These are phyloP conservation scores for Daedaleopsis sinensis DNA, from an alignment of 768 basidiomycete species.

Conservation along the genomic window DNA sequence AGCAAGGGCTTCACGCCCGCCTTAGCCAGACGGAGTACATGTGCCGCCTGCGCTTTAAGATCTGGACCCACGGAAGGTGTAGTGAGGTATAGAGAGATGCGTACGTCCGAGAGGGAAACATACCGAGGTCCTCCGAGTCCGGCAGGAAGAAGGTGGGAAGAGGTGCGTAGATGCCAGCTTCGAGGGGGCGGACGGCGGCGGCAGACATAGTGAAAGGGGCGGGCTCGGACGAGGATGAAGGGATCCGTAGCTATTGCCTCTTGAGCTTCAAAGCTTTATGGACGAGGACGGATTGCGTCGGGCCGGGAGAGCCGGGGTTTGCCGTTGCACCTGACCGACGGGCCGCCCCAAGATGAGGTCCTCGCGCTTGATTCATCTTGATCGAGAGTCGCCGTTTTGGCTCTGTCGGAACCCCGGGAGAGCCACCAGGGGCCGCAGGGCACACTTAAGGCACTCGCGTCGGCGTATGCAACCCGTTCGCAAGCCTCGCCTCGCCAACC, in stretches of 20 bases:
- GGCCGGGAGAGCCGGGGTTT: constrained; percentile 15
- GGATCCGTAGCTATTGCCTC: constrained; percentile 13
- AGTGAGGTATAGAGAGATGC: not conserved
- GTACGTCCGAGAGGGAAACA: constrained; percentile 27
- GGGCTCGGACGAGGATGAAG: constrained; percentile 12
- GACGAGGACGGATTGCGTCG: constrained; percentile 4
- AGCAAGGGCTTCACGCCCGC: constrained; percentile 41
- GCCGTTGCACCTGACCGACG: constrained; percentile 20
- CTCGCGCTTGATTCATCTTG: constrained; percentile 12
- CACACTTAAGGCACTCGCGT: not conserved
- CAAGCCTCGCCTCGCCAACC: not conserved
- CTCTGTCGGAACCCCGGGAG: constrained; percentile 6
- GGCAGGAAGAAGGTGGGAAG: constrained; percentile 83
- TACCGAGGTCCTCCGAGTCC: constrained; percentile 81
- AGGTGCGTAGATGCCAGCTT: constrained; percentile 81
- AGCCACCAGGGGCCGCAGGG: not conserved
- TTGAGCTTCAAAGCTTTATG: constrained; percentile 21
- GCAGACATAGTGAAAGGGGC: constrained; percentile 12
- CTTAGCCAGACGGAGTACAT: constrained; percentile 43
- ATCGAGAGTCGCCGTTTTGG: constrained; percentile 9
- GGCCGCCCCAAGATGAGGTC: constrained; percentile 14
- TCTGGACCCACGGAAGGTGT: constrained; percentile 30
- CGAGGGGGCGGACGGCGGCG: constrained; percentile 54
- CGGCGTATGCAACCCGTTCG: not conserved
- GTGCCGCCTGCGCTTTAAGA: constrained; percentile 39